Conservation (phyloP, 805 yeast genomes). For the Saccharomycopsis fermentans region DNA sequence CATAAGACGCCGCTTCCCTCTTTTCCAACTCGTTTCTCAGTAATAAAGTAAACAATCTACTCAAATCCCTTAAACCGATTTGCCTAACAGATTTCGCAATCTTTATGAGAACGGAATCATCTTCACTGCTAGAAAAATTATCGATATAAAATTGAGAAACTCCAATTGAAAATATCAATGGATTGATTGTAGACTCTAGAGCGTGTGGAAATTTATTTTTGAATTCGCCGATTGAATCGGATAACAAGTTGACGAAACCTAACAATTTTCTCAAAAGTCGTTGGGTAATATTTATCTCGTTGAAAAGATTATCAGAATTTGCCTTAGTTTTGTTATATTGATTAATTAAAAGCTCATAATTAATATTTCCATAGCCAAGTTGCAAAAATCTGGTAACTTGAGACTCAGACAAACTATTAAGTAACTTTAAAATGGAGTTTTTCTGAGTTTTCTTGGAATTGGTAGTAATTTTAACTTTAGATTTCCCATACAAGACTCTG, state of each 20-base stretch:
- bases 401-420: constrained; percentile 45
- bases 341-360: constrained; percentile 28
- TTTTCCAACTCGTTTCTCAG: background rate
- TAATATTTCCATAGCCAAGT: constrained; percentile 49
- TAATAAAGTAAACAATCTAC: constrained; percentile 39
- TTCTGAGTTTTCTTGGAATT: constrained; percentile 67
- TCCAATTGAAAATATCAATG: constrained; percentile 46
- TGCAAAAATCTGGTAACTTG: constrained; percentile 50
- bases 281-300: constrained; percentile 20
- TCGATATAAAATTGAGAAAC: constrained; percentile 39
- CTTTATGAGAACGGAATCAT: constrained; percentile 28
- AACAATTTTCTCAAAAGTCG: constrained; percentile 37
- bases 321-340: constrained; percentile 19
- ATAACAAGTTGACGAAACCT: constrained; percentile 57
- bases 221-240: constrained; percentile 45
- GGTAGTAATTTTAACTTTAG: constrained; percentile 57
- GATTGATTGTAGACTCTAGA: constrained; percentile 41
- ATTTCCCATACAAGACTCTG: constrained; percentile 69
- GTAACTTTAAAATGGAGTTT: constrained; percentile 52
- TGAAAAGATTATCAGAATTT: background rate
- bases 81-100: constrained; percentile 54
- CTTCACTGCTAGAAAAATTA: constrained; percentile 19
- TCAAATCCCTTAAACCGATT: constrained; percentile 54
- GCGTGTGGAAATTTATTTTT: constrained; percentile 46
- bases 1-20: background rate